Conservation (phyloP, 1,284 basidiomycete genomes). For the Pseudozyma hubeiensis region DNA sequence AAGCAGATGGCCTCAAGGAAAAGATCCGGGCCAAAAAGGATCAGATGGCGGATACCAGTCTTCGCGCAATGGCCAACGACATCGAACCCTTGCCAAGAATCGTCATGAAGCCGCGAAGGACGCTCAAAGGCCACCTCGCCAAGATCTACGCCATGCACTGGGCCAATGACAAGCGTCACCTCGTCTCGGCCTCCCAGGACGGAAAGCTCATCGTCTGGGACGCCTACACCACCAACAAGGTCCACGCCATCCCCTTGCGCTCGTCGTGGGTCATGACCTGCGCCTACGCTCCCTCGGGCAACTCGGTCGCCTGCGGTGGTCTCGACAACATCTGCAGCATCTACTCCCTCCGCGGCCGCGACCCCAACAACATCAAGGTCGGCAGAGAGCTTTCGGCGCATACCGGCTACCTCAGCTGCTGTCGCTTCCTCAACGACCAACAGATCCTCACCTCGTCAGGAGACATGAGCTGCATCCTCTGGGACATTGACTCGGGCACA, state of each 20-base stretch:
- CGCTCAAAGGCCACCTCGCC: constrained; percentile 94
- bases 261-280: constrained; percentile 99
- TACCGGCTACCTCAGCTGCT: constrained; percentile 96
- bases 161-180: constrained; percentile 93
- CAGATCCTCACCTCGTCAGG: constrained; percentile 97
- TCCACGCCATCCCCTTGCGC: constrained; percentile 95
- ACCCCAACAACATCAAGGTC: constrained; percentile 71
- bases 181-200: constrained; percentile 98
- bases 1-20: constrained; percentile 96
- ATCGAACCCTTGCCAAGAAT: constrained; percentile 93
- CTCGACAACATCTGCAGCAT: constrained; percentile 99
- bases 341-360: constrained; percentile 80
- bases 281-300: constrained; percentile 95
- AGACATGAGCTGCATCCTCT: constrained; percentile 99
- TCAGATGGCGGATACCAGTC: constrained; percentile 92
- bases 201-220: constrained; percentile 99
- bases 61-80: constrained; percentile 95
- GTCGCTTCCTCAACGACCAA: constrained; percentile 96
- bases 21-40: constrained; percentile 94
- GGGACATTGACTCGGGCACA: constrained; percentile 98
- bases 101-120: constrained; percentile 92
- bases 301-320: constrained; percentile 97
- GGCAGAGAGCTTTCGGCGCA: constrained; percentile 91
- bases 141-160: constrained; percentile 99
- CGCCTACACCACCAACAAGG: constrained; percentile 99